Conservation (phyloP, 192 early-diverging fungal species). For the Entrophospora sp. region DNA sequence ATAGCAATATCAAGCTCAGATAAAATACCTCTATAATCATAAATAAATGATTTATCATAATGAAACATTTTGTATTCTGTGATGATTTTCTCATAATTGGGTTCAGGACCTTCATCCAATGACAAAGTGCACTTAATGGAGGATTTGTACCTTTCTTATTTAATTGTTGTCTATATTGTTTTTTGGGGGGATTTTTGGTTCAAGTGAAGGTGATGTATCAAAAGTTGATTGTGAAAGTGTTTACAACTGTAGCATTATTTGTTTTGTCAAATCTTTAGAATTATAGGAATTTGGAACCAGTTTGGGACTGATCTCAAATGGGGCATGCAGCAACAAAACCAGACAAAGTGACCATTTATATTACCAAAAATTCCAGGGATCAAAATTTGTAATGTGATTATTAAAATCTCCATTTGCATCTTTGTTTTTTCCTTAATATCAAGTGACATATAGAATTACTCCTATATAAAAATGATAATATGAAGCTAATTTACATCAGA, state of each 20-base stretch:
- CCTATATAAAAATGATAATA: too few relatives aligned
- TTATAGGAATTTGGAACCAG: too few relatives aligned
- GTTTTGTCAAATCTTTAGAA: too few relatives aligned
- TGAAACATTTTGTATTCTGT: constrained; percentile 63
- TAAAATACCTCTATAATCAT: constrained; percentile 77
- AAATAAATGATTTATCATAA: constrained; percentile 56
- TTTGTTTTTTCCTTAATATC: too few relatives aligned
- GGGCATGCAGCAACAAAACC: too few relatives aligned
- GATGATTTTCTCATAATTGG: constrained; percentile 72
- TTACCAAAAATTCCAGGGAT: too few relatives aligned
- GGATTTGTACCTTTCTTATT: constrained; percentile 41
- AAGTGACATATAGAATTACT: too few relatives aligned
- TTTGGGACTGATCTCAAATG: too few relatives aligned
- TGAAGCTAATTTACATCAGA: too few relatives aligned
- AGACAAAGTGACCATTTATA: too few relatives aligned
- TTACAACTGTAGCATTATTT: background rate
- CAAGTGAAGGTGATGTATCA: background rate
- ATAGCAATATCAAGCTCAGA: constrained; percentile 78
- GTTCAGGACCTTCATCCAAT: constrained; percentile 67
- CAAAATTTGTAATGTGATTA: too few relatives aligned
- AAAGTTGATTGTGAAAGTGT: background rate
- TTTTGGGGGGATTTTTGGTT: background rate
- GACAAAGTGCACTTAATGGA: constrained; percentile 54
- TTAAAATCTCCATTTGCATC: too few relatives aligned
- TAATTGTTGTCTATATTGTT: background rate